Evolutionary conservation across 1,139 yeast species (phyloP).

Genomic region (Pichia cactophila): DNA sequence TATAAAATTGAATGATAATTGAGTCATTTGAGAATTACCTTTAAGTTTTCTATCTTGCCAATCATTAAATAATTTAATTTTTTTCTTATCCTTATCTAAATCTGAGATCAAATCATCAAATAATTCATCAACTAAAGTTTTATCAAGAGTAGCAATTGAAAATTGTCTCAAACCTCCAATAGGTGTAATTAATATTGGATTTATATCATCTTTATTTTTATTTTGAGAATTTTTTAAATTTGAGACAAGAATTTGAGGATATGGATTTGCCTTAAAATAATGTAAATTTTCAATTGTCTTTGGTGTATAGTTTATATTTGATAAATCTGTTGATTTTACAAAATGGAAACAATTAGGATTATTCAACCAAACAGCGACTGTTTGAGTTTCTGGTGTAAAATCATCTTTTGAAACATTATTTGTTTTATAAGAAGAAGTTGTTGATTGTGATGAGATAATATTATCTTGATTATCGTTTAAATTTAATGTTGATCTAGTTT

Average conservation of each 20-base stretch:
- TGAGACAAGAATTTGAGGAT: constrained; percentile 14
- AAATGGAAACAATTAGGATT: constrained; percentile 19
- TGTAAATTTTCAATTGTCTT: constrained; percentile 2
- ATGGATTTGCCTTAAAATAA: constrained; percentile 13
- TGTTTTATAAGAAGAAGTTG: neutral
- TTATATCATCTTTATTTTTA: neutral
- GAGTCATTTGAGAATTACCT: constrained; percentile 34
- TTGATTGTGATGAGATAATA: neutral
- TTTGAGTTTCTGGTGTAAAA: constrained; percentile 24
- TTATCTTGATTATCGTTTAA: constrained; percentile 4
- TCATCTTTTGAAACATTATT: neutral
- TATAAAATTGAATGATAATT: constrained; percentile 45
- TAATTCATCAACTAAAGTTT: constrained; percentile 26
- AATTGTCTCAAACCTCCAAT: constrained; percentile 46
- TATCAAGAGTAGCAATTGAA: constrained; percentile 30
- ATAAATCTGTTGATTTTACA: constrained; percentile 10
- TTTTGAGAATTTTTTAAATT: constrained; percentile 1
- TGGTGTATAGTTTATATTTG: constrained; percentile 3
- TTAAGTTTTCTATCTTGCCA: constrained; percentile 19
- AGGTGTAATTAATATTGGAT: constrained; percentile 36
- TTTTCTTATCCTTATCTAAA: constrained; percentile 8
- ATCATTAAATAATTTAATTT: constrained; percentile 7
- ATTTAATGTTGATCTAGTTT: constrained; percentile 22
- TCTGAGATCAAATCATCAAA: constrained; percentile 15
- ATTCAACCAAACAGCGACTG: constrained; percentile 24